Base-by-base conservation (phyloP, 106 monocot genomes). In the Dendrobium officinale region DNA sequence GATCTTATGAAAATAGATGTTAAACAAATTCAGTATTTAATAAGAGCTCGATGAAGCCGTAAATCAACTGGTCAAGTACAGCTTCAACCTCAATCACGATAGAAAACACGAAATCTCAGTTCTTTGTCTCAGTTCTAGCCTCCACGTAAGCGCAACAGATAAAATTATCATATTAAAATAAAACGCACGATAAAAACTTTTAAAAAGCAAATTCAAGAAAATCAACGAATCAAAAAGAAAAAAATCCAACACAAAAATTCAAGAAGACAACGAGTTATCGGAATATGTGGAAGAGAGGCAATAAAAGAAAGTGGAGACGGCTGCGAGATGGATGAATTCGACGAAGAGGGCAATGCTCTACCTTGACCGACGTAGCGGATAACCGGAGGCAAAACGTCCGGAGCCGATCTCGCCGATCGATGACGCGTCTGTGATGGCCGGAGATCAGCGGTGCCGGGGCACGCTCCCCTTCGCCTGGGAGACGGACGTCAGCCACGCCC, bases 381-480 rank as follows among this genome's bases (percentile, higher is more conserved):
- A 61, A 22, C 19, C 22, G 22, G 61, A n/a, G 22, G 22, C 19
- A 22, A 66, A 66, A 22, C 64, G 4, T 6, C 26, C 64, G 64
- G 22, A 26, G 64, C 8, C 64, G 26, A 66, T 24, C 26, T 66
- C 64, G 9, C 26, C 24, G 64, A 66, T 66, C 64, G 64, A 66
- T 2, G 26, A 66, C 64, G 64, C 26, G 10, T 26, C 64, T 9
- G 64, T 26, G 64, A 66, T 2, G 64, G 64, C n/a, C 64, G 24
- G 51, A 15, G 26, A 66, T 24, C 26, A 22, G 64, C 26, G 24
- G n/a, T n/a, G 64, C 64, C 6, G 64, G 37, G 37, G 37, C 37
- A 37, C 37, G 22, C 64, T 66, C 64, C 64, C 64, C 64, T 66
- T 66, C 64, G 64, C 64, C 64, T n/a, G 64, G 64, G 9, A 66